Percentiles rank a stretch among this genome's conserved stretches.
phyloP scores from a whole-genome alignment of 805 yeast species.

The Candida succiphila region DNA sequence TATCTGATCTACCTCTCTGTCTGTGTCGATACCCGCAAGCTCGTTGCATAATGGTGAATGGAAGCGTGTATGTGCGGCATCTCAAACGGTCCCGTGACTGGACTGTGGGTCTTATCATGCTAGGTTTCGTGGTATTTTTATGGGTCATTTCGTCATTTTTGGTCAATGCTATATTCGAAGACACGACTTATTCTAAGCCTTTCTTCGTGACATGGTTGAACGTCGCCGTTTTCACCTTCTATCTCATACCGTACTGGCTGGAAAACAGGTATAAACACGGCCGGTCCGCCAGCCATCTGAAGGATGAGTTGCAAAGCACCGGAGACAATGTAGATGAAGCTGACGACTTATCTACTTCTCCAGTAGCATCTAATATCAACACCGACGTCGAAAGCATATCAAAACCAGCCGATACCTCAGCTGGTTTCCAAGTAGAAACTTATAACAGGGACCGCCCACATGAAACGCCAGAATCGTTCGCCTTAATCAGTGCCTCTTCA shows the following conservation, averaged over 20 bases:
- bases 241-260: slow-evolving; percentile 48
- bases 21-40: too few relatives aligned
- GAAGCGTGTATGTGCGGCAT: neutral
- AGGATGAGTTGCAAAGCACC: too few relatives aligned
- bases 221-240: slow-evolving; percentile 75
- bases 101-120: slow-evolving; percentile 68
- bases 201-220: slow-evolving; percentile 87
- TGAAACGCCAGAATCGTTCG: neutral
- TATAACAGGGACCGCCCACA: neutral
- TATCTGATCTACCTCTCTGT: too few relatives aligned
- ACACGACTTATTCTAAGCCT: slow-evolving; percentile 69
- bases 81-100: slow-evolving; percentile 31
- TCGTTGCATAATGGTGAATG: slow-evolving; percentile 1
- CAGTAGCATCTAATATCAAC: neutral
- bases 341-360: neutral
- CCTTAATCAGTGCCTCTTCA: neutral
- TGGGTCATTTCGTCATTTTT: slow-evolving; percentile 92
- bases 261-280: neutral
- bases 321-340: too few relatives aligned
- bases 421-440: neutral
- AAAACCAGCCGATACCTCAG: neutral
- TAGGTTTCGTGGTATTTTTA: slow-evolving; percentile 65
- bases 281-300: neutral
- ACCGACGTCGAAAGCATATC: neutral
- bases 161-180: slow-evolving; percentile 67